Evolutionary conservation across 169 alveolate genomes (phyloP).

Genomic region (Eimeria praecox): DNA sequence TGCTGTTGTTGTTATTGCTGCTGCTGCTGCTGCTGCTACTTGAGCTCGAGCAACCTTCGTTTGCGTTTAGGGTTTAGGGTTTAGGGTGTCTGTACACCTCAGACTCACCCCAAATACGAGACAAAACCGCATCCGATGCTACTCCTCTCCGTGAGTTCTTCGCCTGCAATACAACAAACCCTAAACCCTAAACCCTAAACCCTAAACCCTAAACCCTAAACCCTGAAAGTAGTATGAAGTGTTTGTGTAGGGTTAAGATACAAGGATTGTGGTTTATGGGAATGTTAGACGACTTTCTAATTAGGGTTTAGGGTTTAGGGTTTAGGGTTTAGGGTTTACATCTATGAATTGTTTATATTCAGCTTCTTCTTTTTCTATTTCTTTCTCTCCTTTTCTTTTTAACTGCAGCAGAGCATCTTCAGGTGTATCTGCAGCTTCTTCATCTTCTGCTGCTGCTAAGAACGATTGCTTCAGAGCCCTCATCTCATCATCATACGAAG

Average conservation of each 20-base stretch:
- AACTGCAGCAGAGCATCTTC: slow-evolving; percentile 27
- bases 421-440: slow-evolving; percentile 67
- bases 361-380: slow-evolving; percentile 81
- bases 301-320: slow-evolving; percentile 13
- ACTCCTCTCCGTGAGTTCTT: background rate
- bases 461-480: background rate
- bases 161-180: background rate
- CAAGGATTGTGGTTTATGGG: too few relatives aligned
- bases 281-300: too few relatives aligned
- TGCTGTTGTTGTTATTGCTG: background rate
- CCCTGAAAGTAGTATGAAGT: background rate
- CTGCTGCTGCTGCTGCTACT: slow-evolving; percentile 41
- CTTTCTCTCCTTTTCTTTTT: too few relatives aligned
- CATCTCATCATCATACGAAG: background rate
- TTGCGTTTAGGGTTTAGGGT: too few relatives aligned
- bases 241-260: background rate
- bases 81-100: background rate
- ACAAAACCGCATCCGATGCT: background rate
- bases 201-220: background rate
- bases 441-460: slow-evolving; percentile 80
- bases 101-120: slow-evolving; percentile 15
- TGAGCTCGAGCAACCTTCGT: background rate
- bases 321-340: slow-evolving; percentile 21
- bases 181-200: slow-evolving; percentile 25
- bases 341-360: slow-evolving; percentile 76